Evolutionary conservation across 2,329 filamentous ascomycete species (phyloP).

Genomic region (Colletotrichum magnum): DNA sequence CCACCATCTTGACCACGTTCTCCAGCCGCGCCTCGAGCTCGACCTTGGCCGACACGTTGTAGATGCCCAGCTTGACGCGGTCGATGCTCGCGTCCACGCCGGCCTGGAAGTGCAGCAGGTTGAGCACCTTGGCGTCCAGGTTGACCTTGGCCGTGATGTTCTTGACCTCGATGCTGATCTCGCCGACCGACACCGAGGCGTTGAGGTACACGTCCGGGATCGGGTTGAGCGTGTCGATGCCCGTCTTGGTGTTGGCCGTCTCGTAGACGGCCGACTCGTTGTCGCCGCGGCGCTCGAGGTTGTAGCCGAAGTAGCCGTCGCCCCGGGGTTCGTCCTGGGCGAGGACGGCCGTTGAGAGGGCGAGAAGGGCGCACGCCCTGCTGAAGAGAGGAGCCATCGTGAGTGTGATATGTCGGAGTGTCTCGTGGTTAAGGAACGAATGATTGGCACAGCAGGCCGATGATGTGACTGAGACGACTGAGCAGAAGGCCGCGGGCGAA

Average conservation of each 20-base stretch:
- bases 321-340: slow-evolving; percentile 44
- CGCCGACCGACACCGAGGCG: slow-evolving; percentile 69
- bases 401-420: background rate
- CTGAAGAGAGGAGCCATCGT: slow-evolving; percentile 19
- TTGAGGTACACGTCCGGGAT: slow-evolving; percentile 74
- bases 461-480: slow-evolving; percentile 7
- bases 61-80: slow-evolving; percentile 68
- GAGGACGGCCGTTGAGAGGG: slow-evolving; percentile 49
- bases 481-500: slow-evolving; percentile 13
- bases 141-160: slow-evolving; percentile 74
- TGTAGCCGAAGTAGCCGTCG: slow-evolving; percentile 70
- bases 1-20: slow-evolving; percentile 73
- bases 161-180: slow-evolving; percentile 71
- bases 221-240: slow-evolving; percentile 57
- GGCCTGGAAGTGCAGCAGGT: slow-evolving; percentile 72
- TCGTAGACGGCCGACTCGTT: slow-evolving; percentile 66
- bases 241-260: slow-evolving; percentile 63
- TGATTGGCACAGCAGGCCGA: slow-evolving; percentile 26
- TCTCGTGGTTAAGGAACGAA: slow-evolving; percentile 11
- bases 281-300: slow-evolving; percentile 65
- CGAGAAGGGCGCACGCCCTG: slow-evolving; percentile 45
- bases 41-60: slow-evolving; percentile 71
- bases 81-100: slow-evolving; percentile 72
- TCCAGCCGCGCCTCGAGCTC: slow-evolving; percentile 71
- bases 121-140: slow-evolving; percentile 70